Evolutionary conservation across 441 rosid species (phyloP).

Genomic region (Gossypium schwendimanii): DNA sequence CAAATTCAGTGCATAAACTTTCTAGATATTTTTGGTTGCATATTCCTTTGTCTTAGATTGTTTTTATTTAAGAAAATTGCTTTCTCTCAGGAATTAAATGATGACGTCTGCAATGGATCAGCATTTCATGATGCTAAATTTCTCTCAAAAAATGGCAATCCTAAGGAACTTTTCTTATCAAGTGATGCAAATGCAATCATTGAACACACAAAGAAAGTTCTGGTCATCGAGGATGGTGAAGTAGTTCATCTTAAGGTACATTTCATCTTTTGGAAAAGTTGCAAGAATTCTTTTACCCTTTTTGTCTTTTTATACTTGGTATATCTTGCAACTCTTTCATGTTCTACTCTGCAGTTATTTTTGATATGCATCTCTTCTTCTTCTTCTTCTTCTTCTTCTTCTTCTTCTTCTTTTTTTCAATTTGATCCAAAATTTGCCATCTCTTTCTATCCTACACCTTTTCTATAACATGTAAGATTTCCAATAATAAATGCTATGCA

Average conservation of each 20-base stretch:
- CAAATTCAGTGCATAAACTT: not conserved
- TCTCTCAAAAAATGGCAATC: slow-evolving; percentile 48
- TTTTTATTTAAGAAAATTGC: not conserved
- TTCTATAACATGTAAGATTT: not conserved
- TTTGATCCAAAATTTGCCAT: not conserved
- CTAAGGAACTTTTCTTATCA: slow-evolving; percentile 80
- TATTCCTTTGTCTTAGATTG: not conserved
- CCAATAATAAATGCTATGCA: not conserved
- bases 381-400: not conserved
- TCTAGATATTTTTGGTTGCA: not conserved
- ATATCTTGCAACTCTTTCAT: not conserved
- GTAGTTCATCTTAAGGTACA: slow-evolving; percentile 88
- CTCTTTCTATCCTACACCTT: not conserved
- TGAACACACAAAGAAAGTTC: slow-evolving; percentile 87
- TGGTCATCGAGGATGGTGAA: slow-evolving; percentile 92
- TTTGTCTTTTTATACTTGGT: not conserved
- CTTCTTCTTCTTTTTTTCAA: too few relatives aligned
- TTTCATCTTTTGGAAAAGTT: not conserved
- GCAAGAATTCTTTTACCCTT: not conserved
- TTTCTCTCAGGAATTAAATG: slow-evolving; percentile 45
- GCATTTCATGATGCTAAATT: slow-evolving; percentile 56
- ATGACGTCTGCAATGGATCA: slow-evolving; percentile 39
- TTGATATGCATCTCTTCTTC: not conserved
- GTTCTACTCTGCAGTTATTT: not conserved
- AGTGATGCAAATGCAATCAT: slow-evolving; percentile 85